Evolutionary conservation across 345 rosid genomes (phyloP).

Genomic region (Eucalyptus camaldulensis): DNA sequence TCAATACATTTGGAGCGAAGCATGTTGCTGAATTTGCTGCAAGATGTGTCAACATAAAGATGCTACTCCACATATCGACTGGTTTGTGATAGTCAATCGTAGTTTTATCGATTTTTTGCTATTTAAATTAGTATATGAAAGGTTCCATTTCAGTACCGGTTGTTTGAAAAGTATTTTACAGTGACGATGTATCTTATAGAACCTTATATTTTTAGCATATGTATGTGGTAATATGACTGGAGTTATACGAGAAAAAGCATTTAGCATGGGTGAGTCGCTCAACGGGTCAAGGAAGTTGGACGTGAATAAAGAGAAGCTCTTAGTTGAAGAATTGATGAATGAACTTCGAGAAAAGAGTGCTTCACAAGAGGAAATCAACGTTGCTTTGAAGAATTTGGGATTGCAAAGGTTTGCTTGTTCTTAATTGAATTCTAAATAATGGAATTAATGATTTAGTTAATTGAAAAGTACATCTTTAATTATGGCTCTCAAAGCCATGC

Average conservation of each 20-base stretch:
- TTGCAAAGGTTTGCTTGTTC: constrained; percentile 1
- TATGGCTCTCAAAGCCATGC: not conserved
- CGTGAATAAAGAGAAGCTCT: not conserved
- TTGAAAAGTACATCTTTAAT: not conserved
- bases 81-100: not conserved
- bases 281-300: not conserved
- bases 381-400: constrained; percentile 7
- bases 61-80: constrained; percentile 36
- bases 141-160: not conserved
- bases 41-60: constrained; percentile 29
- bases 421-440: not conserved
- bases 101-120: not conserved
- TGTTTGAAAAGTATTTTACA: not conserved
- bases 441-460: not conserved
- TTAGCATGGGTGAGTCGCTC: not conserved
- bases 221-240: constrained; percentile 14
- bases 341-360: not conserved
- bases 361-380: not conserved
- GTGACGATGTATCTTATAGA: not conserved
- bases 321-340: not conserved
- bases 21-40: constrained; percentile 41
- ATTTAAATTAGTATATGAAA: not conserved
- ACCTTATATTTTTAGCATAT: constrained; percentile 5
- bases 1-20: constrained; percentile 53
- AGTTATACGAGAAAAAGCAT: not conserved